Base-by-base conservation (phyloP, 768 basidiomycete genomes). In the Macrolepiota dolichaula region DNA sequence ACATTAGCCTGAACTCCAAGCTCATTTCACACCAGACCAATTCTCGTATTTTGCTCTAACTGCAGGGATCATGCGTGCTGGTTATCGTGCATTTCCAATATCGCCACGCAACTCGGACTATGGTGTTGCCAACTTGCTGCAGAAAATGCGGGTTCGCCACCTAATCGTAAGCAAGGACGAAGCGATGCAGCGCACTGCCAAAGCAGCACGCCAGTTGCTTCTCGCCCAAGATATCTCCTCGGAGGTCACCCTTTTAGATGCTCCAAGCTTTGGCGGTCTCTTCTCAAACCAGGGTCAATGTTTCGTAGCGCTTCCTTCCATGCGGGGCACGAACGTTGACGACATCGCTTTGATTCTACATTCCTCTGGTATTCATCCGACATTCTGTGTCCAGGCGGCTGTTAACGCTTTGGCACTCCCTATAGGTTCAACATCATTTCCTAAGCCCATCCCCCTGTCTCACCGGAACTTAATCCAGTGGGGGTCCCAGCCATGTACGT, bases 71-170 rank as follows among this genome's bases (percentile, higher is more conserved):
- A 68, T 78, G 1, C 67, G 76, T 9, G 78, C 79, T 5, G 80
- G 78, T 19, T 74, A 71, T 60, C 64, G 63, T 10, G 68, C 72
- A 0, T 75, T 77, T 40, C 72, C 76, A 9, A 68, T 79, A 4
- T 79, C 78, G 4, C 71, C 77, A 4, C 74, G 79, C 63, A 83
- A 82, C 66, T 81, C 81, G 0, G 72, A 78, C 0, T 68, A 74
- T 4, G 82, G 81, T 4, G 74, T 79, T 25, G 79, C 79, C 0
- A 76, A 81, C 62, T 71, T 85, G 19, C 69, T 81, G 62, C 65
- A 67, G 42, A 67, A 64, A 29, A 66, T 62, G 40, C 51, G 54
- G 10, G 68, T 63, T n/a, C 56, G 40, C n/a, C 62, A 69, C 52
- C n/a, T 77, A 15, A 64, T 70, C 46, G 63, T 71, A 1, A 67